phyloP scores from a whole-genome alignment of 345 rosid genomes.

The Linum lewisii region DNA sequence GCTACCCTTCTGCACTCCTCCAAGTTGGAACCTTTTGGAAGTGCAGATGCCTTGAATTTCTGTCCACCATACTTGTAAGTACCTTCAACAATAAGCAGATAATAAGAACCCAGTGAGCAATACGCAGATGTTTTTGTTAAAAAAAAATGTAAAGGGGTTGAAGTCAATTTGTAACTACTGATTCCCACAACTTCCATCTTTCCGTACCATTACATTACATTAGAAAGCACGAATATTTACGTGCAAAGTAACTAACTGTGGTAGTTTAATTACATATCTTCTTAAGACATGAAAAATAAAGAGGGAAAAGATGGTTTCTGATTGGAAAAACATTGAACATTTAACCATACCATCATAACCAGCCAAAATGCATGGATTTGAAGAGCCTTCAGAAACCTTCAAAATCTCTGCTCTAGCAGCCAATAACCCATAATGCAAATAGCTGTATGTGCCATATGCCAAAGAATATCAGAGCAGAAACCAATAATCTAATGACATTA shows the following conservation, averaged over 20 bases:
- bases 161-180: too few relatives aligned
- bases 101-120: background rate
- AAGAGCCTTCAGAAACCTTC: constrained; percentile 51
- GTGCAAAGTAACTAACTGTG: background rate
- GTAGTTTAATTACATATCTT: background rate
- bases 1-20: constrained; percentile 62
- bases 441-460: constrained; percentile 39
- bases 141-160: background rate
- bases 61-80: constrained; percentile 68
- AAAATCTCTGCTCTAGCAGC: constrained; percentile 96
- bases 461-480: background rate
- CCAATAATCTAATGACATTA: background rate
- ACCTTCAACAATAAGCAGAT: constrained; percentile 28
- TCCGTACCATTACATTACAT: background rate
- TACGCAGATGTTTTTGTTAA: background rate
- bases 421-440: constrained; percentile 83
- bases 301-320: background rate
- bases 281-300: background rate
- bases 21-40: constrained; percentile 57
- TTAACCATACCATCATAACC: constrained; percentile 64
- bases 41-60: constrained; percentile 40
- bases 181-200: background rate
- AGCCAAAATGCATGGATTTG: constrained; percentile 67
- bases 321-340: background rate
- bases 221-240: background rate